Evolutionary conservation across 495 filamentous ascomycete species (phyloP).

Genomic region (Trichoderma asperelloides): DNA sequence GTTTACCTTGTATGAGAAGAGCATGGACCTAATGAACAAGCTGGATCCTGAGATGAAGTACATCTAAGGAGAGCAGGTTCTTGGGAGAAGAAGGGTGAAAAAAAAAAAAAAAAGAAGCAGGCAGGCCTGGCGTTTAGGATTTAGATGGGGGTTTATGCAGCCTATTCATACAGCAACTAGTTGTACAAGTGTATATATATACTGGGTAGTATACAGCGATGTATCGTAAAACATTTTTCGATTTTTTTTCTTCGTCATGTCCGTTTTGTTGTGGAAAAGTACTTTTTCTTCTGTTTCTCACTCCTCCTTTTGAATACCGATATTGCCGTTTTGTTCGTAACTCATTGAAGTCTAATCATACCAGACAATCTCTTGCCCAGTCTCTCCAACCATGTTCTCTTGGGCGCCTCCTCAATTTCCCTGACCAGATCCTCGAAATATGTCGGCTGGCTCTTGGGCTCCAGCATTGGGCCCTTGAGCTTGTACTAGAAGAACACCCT

Average conservation of each 20-base stretch:
- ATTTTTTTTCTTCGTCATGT: not conserved
- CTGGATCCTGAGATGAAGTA: constrained; percentile 81
- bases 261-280: not conserved
- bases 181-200: constrained; percentile 6
- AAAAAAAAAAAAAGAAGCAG: not conserved
- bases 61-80: constrained; percentile 40
- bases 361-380: constrained; percentile 52
- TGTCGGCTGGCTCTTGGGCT: constrained; percentile 63
- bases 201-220: not conserved
- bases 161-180: constrained; percentile 1
- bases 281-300: not conserved
- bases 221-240: not conserved
- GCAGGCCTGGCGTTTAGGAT: constrained; percentile 10
- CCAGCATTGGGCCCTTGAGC: constrained; percentile 48
- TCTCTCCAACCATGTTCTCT: constrained; percentile 47
- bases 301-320: not conserved
- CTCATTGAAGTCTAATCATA: constrained; percentile 46
- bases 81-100: not conserved
- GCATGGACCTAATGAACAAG: constrained; percentile 76
- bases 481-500: constrained; percentile 46
- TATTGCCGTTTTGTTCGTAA: not conserved
- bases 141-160: not conserved
- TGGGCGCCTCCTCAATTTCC: constrained; percentile 66
- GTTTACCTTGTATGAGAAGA: constrained; percentile 99
- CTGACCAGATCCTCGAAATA: constrained; percentile 65